Evolutionary conservation across 768 basidiomycete genomes (phyloP).

Genomic region (Leccinellum rugosiceps): DNA sequence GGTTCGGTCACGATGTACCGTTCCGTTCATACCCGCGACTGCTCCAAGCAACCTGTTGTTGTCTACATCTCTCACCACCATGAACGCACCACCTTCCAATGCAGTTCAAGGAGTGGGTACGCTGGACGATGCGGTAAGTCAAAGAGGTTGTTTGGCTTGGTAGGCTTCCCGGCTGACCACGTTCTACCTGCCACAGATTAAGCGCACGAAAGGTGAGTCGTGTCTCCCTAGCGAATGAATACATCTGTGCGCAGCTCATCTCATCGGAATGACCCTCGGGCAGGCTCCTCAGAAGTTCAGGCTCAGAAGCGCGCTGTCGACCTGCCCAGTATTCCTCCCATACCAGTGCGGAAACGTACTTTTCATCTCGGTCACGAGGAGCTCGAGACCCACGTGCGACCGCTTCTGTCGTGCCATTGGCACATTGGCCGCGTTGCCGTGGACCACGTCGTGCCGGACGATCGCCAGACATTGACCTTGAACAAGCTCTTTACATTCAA

Average conservation of each 20-base stretch:
- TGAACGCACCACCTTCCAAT: slow-evolving; percentile 2
- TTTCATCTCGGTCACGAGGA: slow-evolving; percentile 34
- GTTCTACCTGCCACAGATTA: slow-evolving; percentile 9
- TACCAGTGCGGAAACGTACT: slow-evolving; percentile 33
- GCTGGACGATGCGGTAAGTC: slow-evolving; percentile 22
- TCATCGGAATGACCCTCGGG: not conserved
- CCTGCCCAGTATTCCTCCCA: slow-evolving; percentile 25
- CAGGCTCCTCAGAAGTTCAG: slow-evolving; percentile 20
- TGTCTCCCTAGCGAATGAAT: not conserved
- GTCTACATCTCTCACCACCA: slow-evolving; percentile 1
- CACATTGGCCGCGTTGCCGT: slow-evolving; percentile 17
- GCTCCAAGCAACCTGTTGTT: not conserved
- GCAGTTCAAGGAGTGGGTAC: not conserved
- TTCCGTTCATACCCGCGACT: not conserved
- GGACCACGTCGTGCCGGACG: not conserved
- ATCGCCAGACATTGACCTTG: slow-evolving; percentile 18
- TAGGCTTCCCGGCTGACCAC: slow-evolving; percentile 1
- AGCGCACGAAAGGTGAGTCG: slow-evolving; percentile 21
- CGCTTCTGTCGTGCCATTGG: slow-evolving; percentile 35
- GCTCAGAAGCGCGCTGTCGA: slow-evolving; percentile 7
- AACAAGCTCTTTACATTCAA: slow-evolving; percentile 31
- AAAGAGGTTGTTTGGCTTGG: not conserved
- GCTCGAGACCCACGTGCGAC: slow-evolving; percentile 32
- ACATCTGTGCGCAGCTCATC: not conserved
- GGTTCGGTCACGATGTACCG: not conserved